These are phyloP conservation scores for Cytospora schulzeri DNA, from an alignment of 2,329 filamentous ascomycete genomes.

Conservation along the genomic window DNA sequence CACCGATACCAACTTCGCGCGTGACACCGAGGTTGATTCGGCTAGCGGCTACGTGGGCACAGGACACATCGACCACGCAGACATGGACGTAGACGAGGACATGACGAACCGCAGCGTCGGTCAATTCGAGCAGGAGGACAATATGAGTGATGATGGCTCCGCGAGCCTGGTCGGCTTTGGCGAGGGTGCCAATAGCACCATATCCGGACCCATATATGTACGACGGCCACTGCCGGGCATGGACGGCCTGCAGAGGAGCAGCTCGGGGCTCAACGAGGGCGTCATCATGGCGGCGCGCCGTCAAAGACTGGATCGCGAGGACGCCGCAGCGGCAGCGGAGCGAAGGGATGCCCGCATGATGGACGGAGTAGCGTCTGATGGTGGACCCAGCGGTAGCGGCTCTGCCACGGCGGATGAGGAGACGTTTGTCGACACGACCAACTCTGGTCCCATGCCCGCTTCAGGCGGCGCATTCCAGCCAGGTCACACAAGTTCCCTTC, in stretches of 20 bases:
- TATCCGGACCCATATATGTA: slow-evolving; percentile 75
- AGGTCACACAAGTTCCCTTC: slow-evolving; percentile 41
- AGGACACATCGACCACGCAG: slow-evolving; percentile 41
- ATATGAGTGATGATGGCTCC: slow-evolving; percentile 82
- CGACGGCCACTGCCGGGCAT: slow-evolving; percentile 49
- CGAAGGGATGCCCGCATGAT: slow-evolving; percentile 65
- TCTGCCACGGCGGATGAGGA: slow-evolving; percentile 46
- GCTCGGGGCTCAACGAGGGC: slow-evolving; percentile 54
- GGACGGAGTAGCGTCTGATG: slow-evolving; percentile 65
- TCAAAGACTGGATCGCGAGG: slow-evolving; percentile 35
- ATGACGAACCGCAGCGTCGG: slow-evolving; percentile 50
- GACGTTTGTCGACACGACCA: slow-evolving; percentile 66
- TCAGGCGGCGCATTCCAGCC: slow-evolving; percentile 37
- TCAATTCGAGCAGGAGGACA: slow-evolving; percentile 58
- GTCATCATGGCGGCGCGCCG: slow-evolving; percentile 39
- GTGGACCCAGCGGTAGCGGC: slow-evolving; percentile 43
- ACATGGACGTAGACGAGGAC: slow-evolving; percentile 58
- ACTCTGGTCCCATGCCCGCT: slow-evolving; percentile 56
- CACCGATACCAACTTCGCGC: slow-evolving; percentile 63
- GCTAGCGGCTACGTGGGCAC: slow-evolving; percentile 58
- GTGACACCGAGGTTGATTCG: slow-evolving; percentile 43
- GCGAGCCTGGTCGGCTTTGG: slow-evolving; percentile 89
- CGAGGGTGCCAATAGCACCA: slow-evolving; percentile 84
- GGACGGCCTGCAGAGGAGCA: slow-evolving; percentile 50
- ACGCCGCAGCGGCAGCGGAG: slow-evolving; percentile 51